These are phyloP conservation scores for Daedalea quercina DNA, from an alignment of 768 basidiomycete species.

Conservation along the genomic window DNA sequence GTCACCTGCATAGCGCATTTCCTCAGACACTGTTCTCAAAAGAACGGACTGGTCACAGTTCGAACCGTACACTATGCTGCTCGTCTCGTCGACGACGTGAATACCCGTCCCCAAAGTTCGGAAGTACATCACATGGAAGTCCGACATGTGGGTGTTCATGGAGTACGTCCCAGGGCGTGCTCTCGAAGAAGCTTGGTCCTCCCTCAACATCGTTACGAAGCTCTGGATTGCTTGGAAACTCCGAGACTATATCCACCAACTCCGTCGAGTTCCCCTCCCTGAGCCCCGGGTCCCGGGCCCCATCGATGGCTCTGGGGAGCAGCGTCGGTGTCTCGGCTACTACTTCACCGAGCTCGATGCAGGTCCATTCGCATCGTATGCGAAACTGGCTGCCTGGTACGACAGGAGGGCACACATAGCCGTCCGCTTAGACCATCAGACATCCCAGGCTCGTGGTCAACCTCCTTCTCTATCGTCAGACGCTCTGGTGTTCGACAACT, in stretches of 20 bases:
- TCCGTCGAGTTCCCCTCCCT: conserved; percentile 8
- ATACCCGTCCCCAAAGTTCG: conserved; percentile 9
- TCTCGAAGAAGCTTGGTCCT: conserved; percentile 7
- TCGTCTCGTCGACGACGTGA: conserved; percentile 1
- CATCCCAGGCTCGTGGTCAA: background rate
- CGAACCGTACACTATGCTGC: background rate
- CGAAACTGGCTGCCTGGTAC: background rate
- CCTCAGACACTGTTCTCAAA: no score
- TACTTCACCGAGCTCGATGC: conserved; percentile 1
- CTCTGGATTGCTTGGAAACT: conserved; percentile 10
- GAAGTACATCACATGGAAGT: conserved; percentile 11
- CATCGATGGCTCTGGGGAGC: conserved; percentile 1
- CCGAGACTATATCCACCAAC: conserved; percentile 11
- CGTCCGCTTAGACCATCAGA: conserved; percentile 2
- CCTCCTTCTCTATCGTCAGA: background rate
- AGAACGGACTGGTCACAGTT: no score
- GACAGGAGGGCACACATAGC: background rate
- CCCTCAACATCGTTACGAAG: conserved; percentile 6
- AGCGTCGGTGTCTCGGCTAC: background rate
- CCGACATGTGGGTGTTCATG: conserved; percentile 3
- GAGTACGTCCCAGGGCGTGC: conserved; percentile 7
- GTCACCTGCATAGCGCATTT: no score
- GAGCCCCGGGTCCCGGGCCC: conserved; percentile 3
- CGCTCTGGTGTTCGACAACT: conserved; percentile 6
- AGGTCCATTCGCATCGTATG: conserved; percentile 5